Evolutionary conservation across 176 grass and related monocot genomes (phyloP).

Genomic region (Echinochloa phyllopogon): DNA sequence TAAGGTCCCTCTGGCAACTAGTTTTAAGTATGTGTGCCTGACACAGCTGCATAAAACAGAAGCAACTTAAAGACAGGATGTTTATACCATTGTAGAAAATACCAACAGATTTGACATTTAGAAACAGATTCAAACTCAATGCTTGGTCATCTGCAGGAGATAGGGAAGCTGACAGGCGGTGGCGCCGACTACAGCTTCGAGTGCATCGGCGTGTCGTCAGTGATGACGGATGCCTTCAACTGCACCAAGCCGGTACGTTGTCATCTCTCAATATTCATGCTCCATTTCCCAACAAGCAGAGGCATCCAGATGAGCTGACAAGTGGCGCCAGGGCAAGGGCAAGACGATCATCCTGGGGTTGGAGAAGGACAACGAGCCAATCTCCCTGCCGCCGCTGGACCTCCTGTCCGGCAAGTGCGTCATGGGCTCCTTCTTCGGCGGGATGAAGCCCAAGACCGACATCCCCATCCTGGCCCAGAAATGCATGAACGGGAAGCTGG

Average conservation of each 20-base stretch:
- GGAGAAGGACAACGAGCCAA: slow-evolving; percentile 42
- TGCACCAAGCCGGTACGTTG: slow-evolving; percentile 53
- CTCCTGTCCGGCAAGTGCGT: slow-evolving; percentile 63
- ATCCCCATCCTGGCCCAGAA: slow-evolving; percentile 69
- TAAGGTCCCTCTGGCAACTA: neutral
- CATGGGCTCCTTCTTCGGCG: slow-evolving; percentile 65
- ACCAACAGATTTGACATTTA: too few species aligned
- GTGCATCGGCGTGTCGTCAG: slow-evolving; percentile 66
- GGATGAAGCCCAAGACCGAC: slow-evolving; percentile 74
- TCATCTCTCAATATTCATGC: neutral
- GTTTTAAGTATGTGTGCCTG: too few species aligned
- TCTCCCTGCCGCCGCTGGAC: slow-evolving; percentile 48
- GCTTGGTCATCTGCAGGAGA: slow-evolving; percentile 47
- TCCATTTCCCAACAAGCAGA: neutral
- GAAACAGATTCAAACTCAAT: neutral
- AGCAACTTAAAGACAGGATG: too few species aligned
- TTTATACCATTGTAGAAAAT: too few species aligned
- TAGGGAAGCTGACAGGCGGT: slow-evolving; percentile 60
- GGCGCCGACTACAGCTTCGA: slow-evolving; percentile 76
- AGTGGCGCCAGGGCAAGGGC: slow-evolving; percentile 50
- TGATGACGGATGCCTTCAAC: slow-evolving; percentile 70
- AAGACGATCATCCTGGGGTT: slow-evolving; percentile 70
- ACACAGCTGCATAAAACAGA: neutral
- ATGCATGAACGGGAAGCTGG: slow-evolving; percentile 76
- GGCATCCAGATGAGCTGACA: neutral